Percentiles rank a stretch among this genome's conserved stretches.
Conservation (phyloP, 148 eudicot genomes). For the Cornus kousa region DNA sequence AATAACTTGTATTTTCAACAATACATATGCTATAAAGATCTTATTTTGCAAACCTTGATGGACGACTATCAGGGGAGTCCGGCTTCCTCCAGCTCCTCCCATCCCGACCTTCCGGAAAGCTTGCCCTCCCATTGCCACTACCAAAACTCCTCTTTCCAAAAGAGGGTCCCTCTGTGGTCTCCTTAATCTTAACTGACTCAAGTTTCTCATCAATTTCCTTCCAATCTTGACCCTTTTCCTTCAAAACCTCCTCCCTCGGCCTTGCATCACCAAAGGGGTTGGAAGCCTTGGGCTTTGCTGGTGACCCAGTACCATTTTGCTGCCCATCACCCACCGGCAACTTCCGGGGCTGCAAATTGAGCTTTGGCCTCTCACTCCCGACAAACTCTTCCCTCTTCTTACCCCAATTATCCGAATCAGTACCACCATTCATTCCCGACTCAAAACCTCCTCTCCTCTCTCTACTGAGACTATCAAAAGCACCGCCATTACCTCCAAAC, state of each 20-base stretch:
- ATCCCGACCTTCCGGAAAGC: constrained; percentile 28
- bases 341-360: constrained; percentile 83
- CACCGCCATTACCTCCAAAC: constrained; percentile 29
- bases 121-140: constrained; percentile 29
- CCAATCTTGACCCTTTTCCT: constrained; percentile 91
- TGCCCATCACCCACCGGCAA: constrained; percentile 42
- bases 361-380: constrained; percentile 58
- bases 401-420: constrained; percentile 54
- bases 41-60: constrained; percentile 53
- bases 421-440: constrained; percentile 20
- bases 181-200: constrained; percentile 59
- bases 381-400: constrained; percentile 43
- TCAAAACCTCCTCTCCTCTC: constrained; percentile 55
- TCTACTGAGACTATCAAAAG: constrained; percentile 42
- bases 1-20: neutral
- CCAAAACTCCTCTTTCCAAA: constrained; percentile 58
- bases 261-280: constrained; percentile 92
- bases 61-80: constrained; percentile 36
- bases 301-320: constrained; percentile 22
- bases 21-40: neutral
- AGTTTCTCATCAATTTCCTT: constrained; percentile 93
- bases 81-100: constrained; percentile 83
- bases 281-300: constrained; percentile 46
- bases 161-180: constrained; percentile 27
- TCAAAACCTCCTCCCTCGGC: constrained; percentile 97